These are phyloP conservation scores for Chrysoporthe puriensis DNA, from an alignment of 2,329 filamentous ascomycete genomes.

Conservation along the genomic window DNA sequence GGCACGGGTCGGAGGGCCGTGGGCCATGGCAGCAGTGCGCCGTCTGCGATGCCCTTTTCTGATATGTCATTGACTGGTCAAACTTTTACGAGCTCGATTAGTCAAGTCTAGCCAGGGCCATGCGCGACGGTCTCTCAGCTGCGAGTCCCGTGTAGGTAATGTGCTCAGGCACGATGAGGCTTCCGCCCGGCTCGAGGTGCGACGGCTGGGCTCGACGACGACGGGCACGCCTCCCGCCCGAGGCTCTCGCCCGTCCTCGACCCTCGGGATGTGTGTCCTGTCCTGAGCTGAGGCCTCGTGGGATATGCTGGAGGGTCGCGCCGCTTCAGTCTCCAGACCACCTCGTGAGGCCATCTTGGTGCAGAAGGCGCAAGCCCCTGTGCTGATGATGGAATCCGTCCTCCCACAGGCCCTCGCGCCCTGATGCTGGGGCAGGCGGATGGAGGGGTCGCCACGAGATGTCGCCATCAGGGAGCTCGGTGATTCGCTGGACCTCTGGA, in stretches of 20 bases:
- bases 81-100: slow-evolving; percentile 8
- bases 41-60: neutral
- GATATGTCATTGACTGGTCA: slow-evolving; percentile 19
- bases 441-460: slow-evolving; percentile 25
- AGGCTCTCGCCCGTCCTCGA: no score
- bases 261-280: no score
- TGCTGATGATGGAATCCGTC: slow-evolving; percentile 24
- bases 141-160: neutral
- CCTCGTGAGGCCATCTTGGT: neutral
- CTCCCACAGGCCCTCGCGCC: neutral
- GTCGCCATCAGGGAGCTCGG: slow-evolving; percentile 25
- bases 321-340: neutral
- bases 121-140: slow-evolving; percentile 1
- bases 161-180: neutral
- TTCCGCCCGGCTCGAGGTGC: no score
- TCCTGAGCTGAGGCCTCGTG: no score
- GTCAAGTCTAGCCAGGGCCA: slow-evolving; percentile 6
- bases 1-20: neutral
- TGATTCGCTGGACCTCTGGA: slow-evolving; percentile 17
- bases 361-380: slow-evolving; percentile 22
- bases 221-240: no score
- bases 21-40: neutral
- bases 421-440: neutral
- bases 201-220: no score
- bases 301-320: neutral